Evolutionary conservation across 1,284 basidiomycete species (phyloP), one percentile per base, ranked within the genome.

Genomic region (Mycena sp.): DNA sequence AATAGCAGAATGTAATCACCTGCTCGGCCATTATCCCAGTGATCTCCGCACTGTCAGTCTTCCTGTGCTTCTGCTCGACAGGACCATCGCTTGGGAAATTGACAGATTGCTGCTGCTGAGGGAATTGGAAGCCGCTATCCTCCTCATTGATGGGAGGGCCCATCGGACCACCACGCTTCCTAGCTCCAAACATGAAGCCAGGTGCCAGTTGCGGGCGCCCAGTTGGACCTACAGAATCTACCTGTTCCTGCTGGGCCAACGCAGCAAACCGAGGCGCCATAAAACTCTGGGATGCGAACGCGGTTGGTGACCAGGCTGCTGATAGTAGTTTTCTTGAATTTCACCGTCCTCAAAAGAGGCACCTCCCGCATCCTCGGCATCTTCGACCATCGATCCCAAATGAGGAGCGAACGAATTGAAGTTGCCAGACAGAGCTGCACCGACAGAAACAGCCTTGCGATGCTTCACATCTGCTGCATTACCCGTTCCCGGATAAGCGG

Each of bases 171-270:
- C 77, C 81, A 60, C 64, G 67, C 26, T 81, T 79, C 65, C 88
- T 85, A 11, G 87, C 87, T 53, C 94, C 95, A 75, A 96, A 96
- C 81, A 91, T 93, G 78, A 96, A 96, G 41, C 84, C 83, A 12
- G 94, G 95, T 17, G 94, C 94, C 55, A 97, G 87, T 74, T 96
- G 94, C 30, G 94, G 94, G 62, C 94, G 88, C 41, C 94, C 92
- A 30, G 90, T 87, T 5, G 92, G 89, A n/a, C 92, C 91, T 41
- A 92, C 65, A 30, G 79, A 53, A 60, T 93, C 91, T 17, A 74
- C 77, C 63, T 87, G 85, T 56, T 92, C 87, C 70, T 93, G 89
- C 71, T 92, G 91, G 14, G 90, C 89, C 58, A 95, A 82, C 40
- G 93, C 93, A 30, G 90, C 92, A 75, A 96, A 96, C 30, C 94